Conservation (phyloP, 1,284 basidiomycete genomes). For the Farysia itapuensis region DNA sequence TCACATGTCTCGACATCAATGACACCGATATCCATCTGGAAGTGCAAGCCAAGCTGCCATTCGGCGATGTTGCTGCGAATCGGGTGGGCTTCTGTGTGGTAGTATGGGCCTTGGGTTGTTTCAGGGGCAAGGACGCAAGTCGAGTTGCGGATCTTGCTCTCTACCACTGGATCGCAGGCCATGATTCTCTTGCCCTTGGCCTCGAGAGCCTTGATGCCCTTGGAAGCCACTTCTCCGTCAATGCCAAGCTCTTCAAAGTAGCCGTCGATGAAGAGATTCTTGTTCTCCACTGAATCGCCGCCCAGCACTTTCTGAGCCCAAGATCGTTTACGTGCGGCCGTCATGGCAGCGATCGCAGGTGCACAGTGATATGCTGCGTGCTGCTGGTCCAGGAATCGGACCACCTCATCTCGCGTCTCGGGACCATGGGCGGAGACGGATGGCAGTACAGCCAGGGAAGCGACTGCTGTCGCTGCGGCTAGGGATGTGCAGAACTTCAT, state of each 20-base stretch:
- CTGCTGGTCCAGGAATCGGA: constrained; percentile 53
- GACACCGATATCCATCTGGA: constrained; percentile 70
- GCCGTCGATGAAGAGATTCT: constrained; percentile 59
- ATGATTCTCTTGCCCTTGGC: constrained; percentile 50
- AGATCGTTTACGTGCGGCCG: constrained; percentile 52
- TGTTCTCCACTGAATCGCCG: constrained; percentile 51
- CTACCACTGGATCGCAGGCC: constrained; percentile 52
- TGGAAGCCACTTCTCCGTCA: constrained; percentile 24
- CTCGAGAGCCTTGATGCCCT: constrained; percentile 40
- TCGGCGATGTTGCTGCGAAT: constrained; percentile 66
- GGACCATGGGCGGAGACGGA: constrained; percentile 49
- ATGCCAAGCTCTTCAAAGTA: constrained; percentile 50
- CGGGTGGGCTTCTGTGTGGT: constrained; percentile 63
- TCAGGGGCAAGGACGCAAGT: constrained; percentile 61
- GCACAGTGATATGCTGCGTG: constrained; percentile 61
- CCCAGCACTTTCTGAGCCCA: constrained; percentile 51
- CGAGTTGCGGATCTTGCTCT: constrained; percentile 58
- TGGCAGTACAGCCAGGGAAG: constrained; percentile 22
- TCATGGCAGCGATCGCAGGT: constrained; percentile 59
- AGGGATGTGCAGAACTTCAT: constrained; percentile 34
- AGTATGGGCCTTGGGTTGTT: constrained; percentile 63
- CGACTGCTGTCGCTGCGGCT: constrained; percentile 20
- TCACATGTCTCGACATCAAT: constrained; percentile 75
- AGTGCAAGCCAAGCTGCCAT: constrained; percentile 64
- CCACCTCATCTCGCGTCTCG: constrained; percentile 54